These are phyloP conservation scores for Neurospora sp. DNA, from an alignment of 495 filamentous ascomycete genomes.

Conservation along the genomic window DNA sequence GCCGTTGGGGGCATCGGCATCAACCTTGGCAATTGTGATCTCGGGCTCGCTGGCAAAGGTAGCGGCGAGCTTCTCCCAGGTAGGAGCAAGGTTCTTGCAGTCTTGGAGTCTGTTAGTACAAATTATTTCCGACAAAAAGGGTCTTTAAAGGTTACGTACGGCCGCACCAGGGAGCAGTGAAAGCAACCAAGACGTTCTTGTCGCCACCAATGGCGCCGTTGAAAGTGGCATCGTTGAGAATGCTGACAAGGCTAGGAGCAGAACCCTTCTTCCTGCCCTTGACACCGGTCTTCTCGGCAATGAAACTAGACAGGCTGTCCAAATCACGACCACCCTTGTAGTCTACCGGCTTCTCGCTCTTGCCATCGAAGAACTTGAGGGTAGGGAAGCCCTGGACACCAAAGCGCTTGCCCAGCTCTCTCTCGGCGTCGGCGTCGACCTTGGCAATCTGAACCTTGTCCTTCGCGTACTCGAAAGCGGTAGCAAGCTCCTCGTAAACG, in stretches of 20 bases:
- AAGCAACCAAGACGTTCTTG: conserved; percentile 89
- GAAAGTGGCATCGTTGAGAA: conserved; percentile 74
- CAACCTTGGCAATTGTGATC: conserved; percentile 87
- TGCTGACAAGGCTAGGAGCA: conserved; percentile 59
- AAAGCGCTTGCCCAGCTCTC: conserved; percentile 70
- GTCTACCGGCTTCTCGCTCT: conserved; percentile 76
- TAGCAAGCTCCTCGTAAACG: conserved; percentile 86
- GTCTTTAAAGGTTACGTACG: conserved; percentile 50
- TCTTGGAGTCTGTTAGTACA: conserved; percentile 46
- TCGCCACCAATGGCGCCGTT: conserved; percentile 67
- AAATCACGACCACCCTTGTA: conserved; percentile 84
- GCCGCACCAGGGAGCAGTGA: conserved; percentile 95
- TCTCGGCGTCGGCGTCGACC: conserved; percentile 89
- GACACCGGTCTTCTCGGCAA: conserved; percentile 80
- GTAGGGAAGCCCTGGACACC: conserved; percentile 93
- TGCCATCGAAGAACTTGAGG: conserved; percentile 96
- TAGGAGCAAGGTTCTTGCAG: conserved; percentile 90
- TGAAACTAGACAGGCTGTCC: conserved; percentile 71
- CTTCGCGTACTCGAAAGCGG: conserved; percentile 57
- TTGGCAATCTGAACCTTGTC: conserved; percentile 85
- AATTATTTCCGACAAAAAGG: background rate
- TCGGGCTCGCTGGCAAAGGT: conserved; percentile 69
- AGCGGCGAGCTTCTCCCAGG: conserved; percentile 77
- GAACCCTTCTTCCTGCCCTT: conserved; percentile 62
- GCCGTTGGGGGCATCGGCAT: conserved; percentile 77